Evolutionary conservation across 495 filamentous ascomycete genomes (phyloP), one percentile per base, ranked within the genome.

Genomic region (Penicillium waksmanii): DNA sequence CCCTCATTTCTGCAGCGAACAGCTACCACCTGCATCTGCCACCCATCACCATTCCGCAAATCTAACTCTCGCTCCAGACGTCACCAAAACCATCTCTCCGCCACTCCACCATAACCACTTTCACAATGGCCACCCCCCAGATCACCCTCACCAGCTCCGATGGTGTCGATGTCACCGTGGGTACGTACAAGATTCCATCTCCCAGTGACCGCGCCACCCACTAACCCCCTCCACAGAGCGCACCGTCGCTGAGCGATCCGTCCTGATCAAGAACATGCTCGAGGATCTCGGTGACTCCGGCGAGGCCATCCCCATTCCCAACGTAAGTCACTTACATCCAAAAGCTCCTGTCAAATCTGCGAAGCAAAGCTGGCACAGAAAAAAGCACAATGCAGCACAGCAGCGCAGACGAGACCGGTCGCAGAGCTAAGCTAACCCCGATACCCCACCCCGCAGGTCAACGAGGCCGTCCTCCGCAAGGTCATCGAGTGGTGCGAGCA

Each of bases 401-500:
- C 5, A 12, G 36, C 12, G 36, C 36, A 38, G 1, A 38, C 12
- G 5, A 38, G 27, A 31, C 27, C 27, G 27, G 27, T n/a, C 36
- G 36, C 36, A 38, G 36, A 38, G 5, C 36, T 13, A 13, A 38
- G 36, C 36, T 38, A 38, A 38, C 15, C 0, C 27, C 63, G 25
- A 59, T 33, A 13, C 35, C 44, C 51, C 31, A 13, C 35, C 44
- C 51, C 31, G 60, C 55, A 95, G 91, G 91, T 98, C 65, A 96
- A 96, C 72, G 93, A 97, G 72, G 81, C 90, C 5, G 95, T 98
- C 48, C 79, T 98, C 18, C 87, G 86, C 71, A 98, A 98, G 78
- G 95, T 98, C 36, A 86, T 98, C 68, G 96, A 97, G 72, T 98
- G 95, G 95, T 98, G 95, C 74, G 84, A 87, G 63, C 92, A 98